Evolutionary conservation across 2,329 filamentous ascomycete genomes (phyloP), one percentile per base, ranked within the genome.

Genomic region (Diaporthe citri): DNA sequence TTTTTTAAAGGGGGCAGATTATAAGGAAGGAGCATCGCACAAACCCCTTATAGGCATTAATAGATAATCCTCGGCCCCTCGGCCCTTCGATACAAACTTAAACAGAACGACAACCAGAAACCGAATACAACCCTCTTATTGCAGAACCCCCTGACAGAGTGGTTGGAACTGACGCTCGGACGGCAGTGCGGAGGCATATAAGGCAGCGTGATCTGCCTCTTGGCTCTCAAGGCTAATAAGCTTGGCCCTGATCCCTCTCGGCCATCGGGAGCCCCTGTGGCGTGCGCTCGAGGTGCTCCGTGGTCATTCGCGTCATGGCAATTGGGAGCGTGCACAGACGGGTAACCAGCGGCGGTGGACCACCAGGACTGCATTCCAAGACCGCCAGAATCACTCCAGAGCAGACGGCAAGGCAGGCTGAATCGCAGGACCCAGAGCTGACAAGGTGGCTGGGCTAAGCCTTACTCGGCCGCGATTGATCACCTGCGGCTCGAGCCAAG

Each of bases 401-500:
- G 8, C 8, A 6, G 46, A 51, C 31, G 4, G 22, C 31, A 39
- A 48, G 36, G 22, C 28, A 2, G 43, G 31, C 12, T 36, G n/a
- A 2, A 39, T 25, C 31, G 34, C 28, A 39, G 7, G 43, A n/a
- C 20, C 13, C 34, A 15, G 31, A 10, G 31, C 25, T 10, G 13
- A 20, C 15, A 20, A n/a, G 10, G 7, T 52, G 31, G 34, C 46
- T 67, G 34, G 46, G 64, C 46, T 52, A 67, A 52, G 64, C 64
- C 64, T 17, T 39, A 12, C 43, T 67, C n/a, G 62, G 31, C 43
- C 31, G 7, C 15, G 64, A 41, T 20, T 41, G 64, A 69, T 69
- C 64, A 69, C 64, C 64, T 67, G 64, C 64, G 34, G 64, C 15
- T 55, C 64, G 17, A 55, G 64, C 64, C 64, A 69, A 69, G 64